phyloP scores from a whole-genome alignment of 2,329 filamentous ascomycete genomes.

The Ophiocordyceps sinensis region DNA sequence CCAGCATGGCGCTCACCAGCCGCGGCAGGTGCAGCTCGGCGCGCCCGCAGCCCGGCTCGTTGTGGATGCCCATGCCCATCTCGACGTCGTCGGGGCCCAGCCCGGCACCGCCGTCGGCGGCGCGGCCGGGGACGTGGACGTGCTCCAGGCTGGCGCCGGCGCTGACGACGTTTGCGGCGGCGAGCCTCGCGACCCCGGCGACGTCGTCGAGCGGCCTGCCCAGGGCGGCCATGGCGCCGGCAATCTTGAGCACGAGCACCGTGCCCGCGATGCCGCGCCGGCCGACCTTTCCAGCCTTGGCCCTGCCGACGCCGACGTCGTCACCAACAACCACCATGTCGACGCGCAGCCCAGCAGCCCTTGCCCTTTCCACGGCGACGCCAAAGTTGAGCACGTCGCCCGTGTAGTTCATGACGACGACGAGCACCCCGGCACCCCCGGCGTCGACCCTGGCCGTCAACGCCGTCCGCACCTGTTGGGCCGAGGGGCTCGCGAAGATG shows the following conservation, averaged over 20 bases:
- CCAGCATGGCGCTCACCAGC: conserved; percentile 51
- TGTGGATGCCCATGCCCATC: conserved; percentile 68
- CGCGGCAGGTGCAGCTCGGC: conserved; percentile 35
- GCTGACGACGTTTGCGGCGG: conserved; percentile 64
- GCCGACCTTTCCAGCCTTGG: conserved; percentile 79
- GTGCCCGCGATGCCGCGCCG: conserved; percentile 83
- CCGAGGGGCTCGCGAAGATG: conserved; percentile 70
- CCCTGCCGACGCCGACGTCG: conserved; percentile 76
- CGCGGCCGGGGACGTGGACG: conserved; percentile 82
- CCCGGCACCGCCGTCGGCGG: conserved; percentile 38
- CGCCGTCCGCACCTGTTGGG: conserved; percentile 68
- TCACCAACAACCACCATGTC: conserved; percentile 90
- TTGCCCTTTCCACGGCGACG: conserved; percentile 84
- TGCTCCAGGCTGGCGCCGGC: conserved; percentile 78
- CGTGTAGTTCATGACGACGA: conserved; percentile 95
- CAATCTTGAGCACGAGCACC: conserved; percentile 81
- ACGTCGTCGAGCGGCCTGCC: conserved; percentile 58
- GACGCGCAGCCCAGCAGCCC: conserved; percentile 59
- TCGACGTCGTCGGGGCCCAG: conserved; percentile 39
- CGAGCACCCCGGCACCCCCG: conserved; percentile 54
- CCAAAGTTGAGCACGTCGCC: conserved; percentile 86
- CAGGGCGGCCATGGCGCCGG: conserved; percentile 64
- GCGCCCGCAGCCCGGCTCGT: conserved; percentile 45
- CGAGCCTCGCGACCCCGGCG: conserved; percentile 53
- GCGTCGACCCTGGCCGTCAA: conserved; percentile 60